These are phyloP conservation scores for Raphanus raphanistrum DNA, from an alignment of 345 rosid genomes.

Conservation along the genomic window DNA sequence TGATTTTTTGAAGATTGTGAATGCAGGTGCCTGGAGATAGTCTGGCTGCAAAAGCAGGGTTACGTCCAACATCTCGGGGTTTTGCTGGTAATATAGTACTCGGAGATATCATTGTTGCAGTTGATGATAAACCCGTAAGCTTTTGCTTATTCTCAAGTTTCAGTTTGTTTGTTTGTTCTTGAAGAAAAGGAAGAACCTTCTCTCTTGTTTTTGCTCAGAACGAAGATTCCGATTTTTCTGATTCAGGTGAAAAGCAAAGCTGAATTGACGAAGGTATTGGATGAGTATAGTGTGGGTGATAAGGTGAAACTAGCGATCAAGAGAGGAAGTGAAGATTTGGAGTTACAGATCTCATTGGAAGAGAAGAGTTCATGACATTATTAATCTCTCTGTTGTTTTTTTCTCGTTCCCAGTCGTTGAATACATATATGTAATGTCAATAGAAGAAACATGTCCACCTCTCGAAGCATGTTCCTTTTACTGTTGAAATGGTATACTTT, in stretches of 20 bases:
- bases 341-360: conserved; percentile 62
- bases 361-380: conserved; percentile 53
- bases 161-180: background rate
- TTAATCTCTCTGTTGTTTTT: background rate
- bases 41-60: conserved; percentile 71
- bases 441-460: background rate
- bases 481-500: background rate
- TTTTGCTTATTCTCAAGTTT: conserved; percentile 3
- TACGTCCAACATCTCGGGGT: conserved; percentile 76
- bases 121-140: conserved; percentile 70
- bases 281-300: conserved; percentile 81
- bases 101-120: conserved; percentile 81
- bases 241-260: conserved; percentile 82
- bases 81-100: conserved; percentile 84
- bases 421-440: background rate
- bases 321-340: conserved; percentile 67
- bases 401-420: conserved; percentile 4
- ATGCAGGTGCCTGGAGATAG: conserved; percentile 73
- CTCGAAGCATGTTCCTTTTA: background rate
- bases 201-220: background rate
- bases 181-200: background rate
- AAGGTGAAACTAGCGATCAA: conserved; percentile 61
- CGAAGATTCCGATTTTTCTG: background rate
- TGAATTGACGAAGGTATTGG: conserved; percentile 66
- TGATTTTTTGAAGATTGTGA: conserved; percentile 42